A percentile compares a stretch with the other conserved stretches of the same genome.
phyloP scores from a whole-genome alignment of 75 land plant genomes.

The Ceratopteris richardii region DNA sequence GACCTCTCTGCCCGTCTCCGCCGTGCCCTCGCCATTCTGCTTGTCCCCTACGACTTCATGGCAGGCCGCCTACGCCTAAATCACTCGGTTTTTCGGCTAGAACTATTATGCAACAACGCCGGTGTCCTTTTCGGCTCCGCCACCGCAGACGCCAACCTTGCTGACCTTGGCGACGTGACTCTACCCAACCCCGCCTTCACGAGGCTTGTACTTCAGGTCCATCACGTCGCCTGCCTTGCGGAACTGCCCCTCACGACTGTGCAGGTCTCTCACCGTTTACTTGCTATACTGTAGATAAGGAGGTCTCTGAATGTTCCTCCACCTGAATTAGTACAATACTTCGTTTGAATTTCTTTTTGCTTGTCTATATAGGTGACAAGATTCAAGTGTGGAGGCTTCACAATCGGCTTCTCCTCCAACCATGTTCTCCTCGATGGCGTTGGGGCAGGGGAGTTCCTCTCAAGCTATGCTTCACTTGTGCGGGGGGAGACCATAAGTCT shows the following conservation, averaged over 20 bases:
- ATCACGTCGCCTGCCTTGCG: conserved; percentile 5
- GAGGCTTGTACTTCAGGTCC: conserved; percentile 19
- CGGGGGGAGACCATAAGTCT: background rate
- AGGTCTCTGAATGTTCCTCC: too few relatives aligned
- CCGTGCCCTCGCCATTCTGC: conserved; percentile 16
- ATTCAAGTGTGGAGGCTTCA: conserved; percentile 31
- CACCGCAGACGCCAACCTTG: conserved; percentile 23
- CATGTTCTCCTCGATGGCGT: conserved; percentile 16
- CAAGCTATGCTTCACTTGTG: conserved; percentile 9
- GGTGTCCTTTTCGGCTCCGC: conserved; percentile 46
- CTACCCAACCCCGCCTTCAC: conserved; percentile 41
- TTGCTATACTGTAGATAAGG: too few relatives aligned
- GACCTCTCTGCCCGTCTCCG: conserved; percentile 16
- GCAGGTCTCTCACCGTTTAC: conserved; percentile 8
- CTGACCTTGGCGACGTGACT: conserved; percentile 44
- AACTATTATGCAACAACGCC: conserved; percentile 49
- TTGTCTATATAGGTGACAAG: conserved; percentile 33
- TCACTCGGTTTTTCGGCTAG: conserved; percentile 27
- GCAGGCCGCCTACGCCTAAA: conserved; percentile 44
- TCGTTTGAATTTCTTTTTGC: too few relatives aligned
- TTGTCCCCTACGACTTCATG: conserved; percentile 53
- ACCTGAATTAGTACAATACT: too few relatives aligned
- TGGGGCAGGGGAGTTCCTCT: background rate
- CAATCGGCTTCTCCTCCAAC: conserved; percentile 24
- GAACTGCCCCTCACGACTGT: conserved; percentile 17